A percentile compares a stretch with the other conserved stretches of the same genome.
Evolutionary conservation across 1,284 basidiomycete genomes (phyloP).

Genomic region (Tilletia indica): DNA sequence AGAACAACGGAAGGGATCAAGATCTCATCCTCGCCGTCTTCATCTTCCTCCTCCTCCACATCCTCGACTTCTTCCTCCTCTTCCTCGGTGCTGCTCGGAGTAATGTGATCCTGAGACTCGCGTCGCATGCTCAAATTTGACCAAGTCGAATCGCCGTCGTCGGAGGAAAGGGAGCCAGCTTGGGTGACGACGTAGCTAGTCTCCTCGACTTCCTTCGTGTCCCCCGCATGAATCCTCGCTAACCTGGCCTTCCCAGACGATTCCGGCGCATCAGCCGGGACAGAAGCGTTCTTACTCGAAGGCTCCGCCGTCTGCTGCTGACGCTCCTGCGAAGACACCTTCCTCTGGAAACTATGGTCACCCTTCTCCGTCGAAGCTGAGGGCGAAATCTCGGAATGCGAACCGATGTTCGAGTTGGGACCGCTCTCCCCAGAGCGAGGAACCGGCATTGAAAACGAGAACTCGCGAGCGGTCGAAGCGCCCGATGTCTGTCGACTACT

Average conservation of each 20-base stretch:
- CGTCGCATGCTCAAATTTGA: background rate
- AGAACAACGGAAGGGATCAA: background rate
- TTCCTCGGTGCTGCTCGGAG: background rate
- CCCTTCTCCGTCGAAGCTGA: slow-evolving; percentile 8
- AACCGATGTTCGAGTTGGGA: background rate
- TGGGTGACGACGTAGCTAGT: slow-evolving; percentile 6
- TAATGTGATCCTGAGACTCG: background rate
- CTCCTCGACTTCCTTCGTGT: background rate
- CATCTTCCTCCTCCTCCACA: background rate
- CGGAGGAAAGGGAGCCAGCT: slow-evolving; percentile 11
- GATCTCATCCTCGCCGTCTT: slow-evolving; percentile 7
- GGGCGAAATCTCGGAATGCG: slow-evolving; percentile 1
- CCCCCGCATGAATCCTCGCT: background rate
- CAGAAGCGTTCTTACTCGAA: background rate
- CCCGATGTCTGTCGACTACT: slow-evolving; percentile 15
- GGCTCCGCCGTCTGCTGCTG: background rate
- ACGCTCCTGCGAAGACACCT: background rate
- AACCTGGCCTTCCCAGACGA: slow-evolving; percentile 2
- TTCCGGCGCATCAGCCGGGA: background rate
- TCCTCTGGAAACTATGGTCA: background rate
- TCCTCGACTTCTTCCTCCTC: background rate
- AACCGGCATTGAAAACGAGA: slow-evolving; percentile 14
- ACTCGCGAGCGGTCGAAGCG: slow-evolving; percentile 11
- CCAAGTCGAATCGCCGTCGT: slow-evolving; percentile 13
- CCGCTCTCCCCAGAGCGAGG: background rate